Evolutionary conservation across 208 protist species (phyloP), one percentile per base, ranked within the genome.

Genomic region (Trypanosomatidae sp.): DNA sequence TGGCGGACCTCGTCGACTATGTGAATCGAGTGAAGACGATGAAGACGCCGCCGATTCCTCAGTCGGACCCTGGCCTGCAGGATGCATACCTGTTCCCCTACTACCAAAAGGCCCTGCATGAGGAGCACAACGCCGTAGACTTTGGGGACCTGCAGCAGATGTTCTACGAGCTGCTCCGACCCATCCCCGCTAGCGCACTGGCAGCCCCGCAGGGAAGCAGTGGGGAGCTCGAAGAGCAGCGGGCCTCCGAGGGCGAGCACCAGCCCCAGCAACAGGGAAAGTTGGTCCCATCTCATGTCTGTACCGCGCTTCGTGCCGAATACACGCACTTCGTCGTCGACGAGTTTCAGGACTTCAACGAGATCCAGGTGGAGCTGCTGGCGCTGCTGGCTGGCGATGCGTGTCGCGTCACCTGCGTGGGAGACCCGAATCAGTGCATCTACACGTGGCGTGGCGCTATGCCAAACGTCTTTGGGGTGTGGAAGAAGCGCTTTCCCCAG

Each of bases 301-400:
- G 88, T 30, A 5, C 53, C 4, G 71, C 69, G 33, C 71, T 94
- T 5, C 90, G 80, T 10, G 43, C 66, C 2, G 76, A 82, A 36
- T 94, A 85, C 80, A 95, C 90, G 2, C 92, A 97, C 81, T 88
- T 95, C 55, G 80, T 97, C 30, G 90, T 97, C 22, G 92, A 97
- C 69, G 92, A 97, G 79, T 95, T 97, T 55, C 92, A 97, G 68
- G 92, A 97, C 71, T 79, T 97, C 46, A 94, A 94, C 79, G 89
- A 94, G 62, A 81, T 97, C 22, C 92, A 97, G 78, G 75, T 95
- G 41, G 90, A 97, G 71, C 86, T 94, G 66, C 74, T 95, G 13
- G 89, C 90, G 1, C 84, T 91, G 36, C 79, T 97, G 41, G 92
- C 89, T 2, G 92, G 90, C 8, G 88, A 94, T 33, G 84, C 59